Evolutionary conservation across 1,139 yeast species (phyloP).

Genomic region (Saccharomyces hybrid): DNA sequence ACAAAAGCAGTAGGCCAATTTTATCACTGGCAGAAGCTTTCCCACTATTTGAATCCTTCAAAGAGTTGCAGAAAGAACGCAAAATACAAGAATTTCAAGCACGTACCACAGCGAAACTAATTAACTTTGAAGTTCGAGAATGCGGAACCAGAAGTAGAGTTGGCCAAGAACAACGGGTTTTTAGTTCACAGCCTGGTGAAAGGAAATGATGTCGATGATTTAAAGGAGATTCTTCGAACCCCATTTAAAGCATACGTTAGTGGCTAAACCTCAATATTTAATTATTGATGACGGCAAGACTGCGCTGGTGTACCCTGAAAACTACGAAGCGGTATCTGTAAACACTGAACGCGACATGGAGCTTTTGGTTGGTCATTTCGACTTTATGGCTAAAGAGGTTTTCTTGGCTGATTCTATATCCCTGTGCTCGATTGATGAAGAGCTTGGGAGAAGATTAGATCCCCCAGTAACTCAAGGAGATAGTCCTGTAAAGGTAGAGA

Average conservation of each 20-base stretch:
- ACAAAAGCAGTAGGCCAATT: constrained; percentile 32
- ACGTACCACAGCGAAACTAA: constrained; percentile 18
- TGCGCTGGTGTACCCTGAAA: constrained; percentile 40
- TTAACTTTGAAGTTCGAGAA: constrained; percentile 18
- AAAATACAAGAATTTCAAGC: constrained; percentile 27
- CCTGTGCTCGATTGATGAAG: constrained; percentile 23
- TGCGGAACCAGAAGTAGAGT: constrained; percentile 8
- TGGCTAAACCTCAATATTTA: constrained; percentile 27
- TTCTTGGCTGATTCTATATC: constrained; percentile 28
- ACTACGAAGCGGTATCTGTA: constrained; percentile 22
- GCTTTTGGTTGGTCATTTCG: constrained; percentile 20
- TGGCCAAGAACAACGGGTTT: constrained; percentile 41
- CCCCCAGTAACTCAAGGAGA: constrained; percentile 4
- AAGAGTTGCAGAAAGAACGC: constrained; percentile 33
- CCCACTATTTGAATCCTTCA: constrained; percentile 26
- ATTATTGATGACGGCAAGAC: constrained; percentile 37
- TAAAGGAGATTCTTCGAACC: constrained; percentile 35
- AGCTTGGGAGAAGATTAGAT: constrained; percentile 6
- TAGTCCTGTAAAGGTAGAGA: not conserved
- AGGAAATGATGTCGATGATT: constrained; percentile 44
- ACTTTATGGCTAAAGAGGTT: constrained; percentile 17
- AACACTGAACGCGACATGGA: constrained; percentile 28
- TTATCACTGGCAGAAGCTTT: constrained; percentile 31
- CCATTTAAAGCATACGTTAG: constrained; percentile 26
- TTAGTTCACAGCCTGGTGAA: constrained; percentile 46